A percentile compares a stretch with the other conserved stretches of the same genome.
Conservation (phyloP, 1,284 basidiomycete genomes). For the Schizopora paradoxa region DNA sequence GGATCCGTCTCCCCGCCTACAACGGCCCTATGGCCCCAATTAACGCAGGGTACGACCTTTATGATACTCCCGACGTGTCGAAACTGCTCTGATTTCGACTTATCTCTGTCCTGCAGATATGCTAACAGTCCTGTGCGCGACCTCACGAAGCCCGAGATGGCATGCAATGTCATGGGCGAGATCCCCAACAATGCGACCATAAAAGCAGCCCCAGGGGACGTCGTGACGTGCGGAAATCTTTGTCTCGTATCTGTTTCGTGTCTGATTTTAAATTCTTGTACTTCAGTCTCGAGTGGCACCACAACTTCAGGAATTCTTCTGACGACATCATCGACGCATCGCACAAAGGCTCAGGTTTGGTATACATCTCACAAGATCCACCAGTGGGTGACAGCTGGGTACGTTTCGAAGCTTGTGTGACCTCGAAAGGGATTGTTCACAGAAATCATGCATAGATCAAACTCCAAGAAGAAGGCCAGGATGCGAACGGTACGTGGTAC, state of each 20-base stretch:
- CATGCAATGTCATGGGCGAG: constrained; percentile 5
- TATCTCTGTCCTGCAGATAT: neutral
- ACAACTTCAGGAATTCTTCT: constrained; percentile 8
- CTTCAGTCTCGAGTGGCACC: constrained; percentile 7
- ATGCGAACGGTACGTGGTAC: neutral
- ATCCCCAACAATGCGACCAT: constrained; percentile 1
- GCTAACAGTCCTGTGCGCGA: constrained; percentile 4
- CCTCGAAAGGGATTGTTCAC: neutral
- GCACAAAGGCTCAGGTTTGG: constrained; percentile 17
- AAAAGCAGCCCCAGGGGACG: neutral
- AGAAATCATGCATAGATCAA: neutral
- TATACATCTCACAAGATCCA: constrained; percentile 15
- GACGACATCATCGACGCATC: constrained; percentile 16
- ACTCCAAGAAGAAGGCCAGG: constrained; percentile 1
- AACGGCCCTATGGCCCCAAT: neutral
- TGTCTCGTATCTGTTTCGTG: neutral
- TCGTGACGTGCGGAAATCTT: neutral
- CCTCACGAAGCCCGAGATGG: constrained; percentile 1
- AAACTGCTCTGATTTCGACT: neutral
- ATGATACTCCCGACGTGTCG: neutral
- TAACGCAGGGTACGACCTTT: neutral
- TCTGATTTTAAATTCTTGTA: neutral
- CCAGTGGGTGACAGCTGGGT: neutral
- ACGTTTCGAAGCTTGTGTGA: neutral
- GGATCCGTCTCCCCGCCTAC: constrained; percentile 2